phyloP scores from a whole-genome alignment of 768 basidiomycete genomes.

The Macrolepiota dolichaula region DNA sequence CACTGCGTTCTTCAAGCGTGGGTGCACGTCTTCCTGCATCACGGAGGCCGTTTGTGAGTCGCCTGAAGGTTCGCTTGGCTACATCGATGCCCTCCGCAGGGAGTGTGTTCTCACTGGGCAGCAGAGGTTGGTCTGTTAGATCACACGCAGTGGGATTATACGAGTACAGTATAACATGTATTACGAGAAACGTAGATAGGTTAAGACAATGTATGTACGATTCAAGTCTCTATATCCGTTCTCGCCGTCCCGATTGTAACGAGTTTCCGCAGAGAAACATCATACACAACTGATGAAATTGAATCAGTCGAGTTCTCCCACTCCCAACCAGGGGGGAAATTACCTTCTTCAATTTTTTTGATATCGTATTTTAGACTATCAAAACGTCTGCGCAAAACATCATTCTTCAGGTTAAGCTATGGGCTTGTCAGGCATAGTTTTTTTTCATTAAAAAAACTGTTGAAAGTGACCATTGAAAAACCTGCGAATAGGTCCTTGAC shows the following conservation, averaged over 20 bases:
- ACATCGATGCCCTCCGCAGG: too few relatives aligned
- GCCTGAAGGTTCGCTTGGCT: too few relatives aligned
- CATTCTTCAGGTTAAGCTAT: conserved; percentile 82
- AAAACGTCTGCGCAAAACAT: conserved; percentile 68
- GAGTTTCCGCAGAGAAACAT: conserved; percentile 75
- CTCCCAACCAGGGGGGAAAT: conserved; percentile 13
- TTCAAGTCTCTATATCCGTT: background rate
- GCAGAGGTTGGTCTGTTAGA: too few relatives aligned
- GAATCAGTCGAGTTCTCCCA: conserved; percentile 4
- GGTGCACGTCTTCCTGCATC: too few relatives aligned
- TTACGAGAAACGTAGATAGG: background rate
- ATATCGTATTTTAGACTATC: conserved; percentile 85
- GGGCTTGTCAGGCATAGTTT: background rate
- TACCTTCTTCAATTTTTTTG: conserved; percentile 87
- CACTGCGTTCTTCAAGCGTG: too few relatives aligned
- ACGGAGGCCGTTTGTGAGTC: too few relatives aligned
- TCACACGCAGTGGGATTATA: background rate
- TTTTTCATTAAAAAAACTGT: background rate
- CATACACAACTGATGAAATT: conserved; percentile 66
- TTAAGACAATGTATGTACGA: background rate
- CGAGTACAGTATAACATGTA: background rate
- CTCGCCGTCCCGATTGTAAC: conserved; percentile 13
- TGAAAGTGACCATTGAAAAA: conserved; percentile 71
- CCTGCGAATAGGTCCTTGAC: conserved; percentile 83
- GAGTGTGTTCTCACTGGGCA: too few relatives aligned